Base-by-base conservation (phyloP, 2,329 filamentous ascomycete species). In the Aspergillus sp. region DNA sequence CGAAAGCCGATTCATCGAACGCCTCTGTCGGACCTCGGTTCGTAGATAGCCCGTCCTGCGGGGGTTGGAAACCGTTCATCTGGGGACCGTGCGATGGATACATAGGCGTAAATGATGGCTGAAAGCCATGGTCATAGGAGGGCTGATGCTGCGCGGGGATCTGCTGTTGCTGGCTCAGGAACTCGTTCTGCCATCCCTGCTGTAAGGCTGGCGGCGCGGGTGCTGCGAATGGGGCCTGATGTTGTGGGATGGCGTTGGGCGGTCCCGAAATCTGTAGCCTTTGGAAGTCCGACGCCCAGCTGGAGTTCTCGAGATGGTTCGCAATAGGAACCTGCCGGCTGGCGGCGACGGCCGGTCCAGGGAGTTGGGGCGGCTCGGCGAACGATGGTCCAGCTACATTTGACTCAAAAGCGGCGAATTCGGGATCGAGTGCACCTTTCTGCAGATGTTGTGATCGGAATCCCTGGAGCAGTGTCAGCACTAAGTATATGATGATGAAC, bases 361-460 rank as follows among this genome's bases (percentile, higher is more conserved):
- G 48, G 32, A 59, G 55, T 49, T 64, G 52, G n/a, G n/a, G n/a
- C 47, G 61, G 33, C 41, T 62, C 48, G 44, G 61, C 53, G 24
- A 63, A 28, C 2, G 47, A 48, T 27, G 52, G 45, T 15, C 45
- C 52, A 13, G 47, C 49, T 10, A 55, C 39, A 22, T 53, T 54
- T 24, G 57, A 47, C 37, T 82, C 77, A 44, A 85, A 85, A 28
- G 78, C 75, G 43, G 80, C 72, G 48, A 84, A 83, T 45, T 84
- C 80, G 22, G 68, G 65, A 46, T 84, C 78, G 35, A 82, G 52
- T 4, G 67, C 56, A 30, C 72, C 69, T 40, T 67, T 65, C 48
- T 68, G 69, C 16, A 66, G 63, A 40, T 69, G 68, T 35, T 64
- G 64, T 10, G 77, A 78, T 43, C 80, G 68, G 46, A 84, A 83